Base-by-base conservation (phyloP, 1,284 basidiomycete species). In the Pascua sp. region DNA sequence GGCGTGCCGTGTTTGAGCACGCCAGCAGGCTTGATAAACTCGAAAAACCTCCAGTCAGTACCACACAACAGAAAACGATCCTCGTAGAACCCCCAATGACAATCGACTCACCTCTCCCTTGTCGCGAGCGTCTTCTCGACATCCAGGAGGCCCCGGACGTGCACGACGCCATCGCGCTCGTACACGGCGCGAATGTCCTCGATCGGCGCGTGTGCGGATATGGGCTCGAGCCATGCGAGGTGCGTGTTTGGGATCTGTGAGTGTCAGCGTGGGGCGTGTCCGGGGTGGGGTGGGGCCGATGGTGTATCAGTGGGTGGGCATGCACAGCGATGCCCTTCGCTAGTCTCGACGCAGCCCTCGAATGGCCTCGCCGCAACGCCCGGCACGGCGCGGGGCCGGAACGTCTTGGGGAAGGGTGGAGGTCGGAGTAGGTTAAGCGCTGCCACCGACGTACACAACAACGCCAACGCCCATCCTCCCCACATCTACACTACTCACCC, bases 31-130 rank as follows among this genome's bases (percentile, higher is more conserved):
- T 42, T 8, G 12, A 56, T n/a, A 38, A 53, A 55, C 42, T 56
- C 43, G 54, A 62, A 62, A 50, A 57, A 61, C 15, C 53, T 55
- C n/a, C n/a, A n/a, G n/a, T n/a, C n/a, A n/a, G n/a, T n/a, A n/a
- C n/a, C n/a, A n/a, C n/a, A n/a, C n/a, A n/a, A n/a, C n/a, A n/a
- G n/a, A n/a, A n/a, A n/a, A n/a, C n/a, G 42, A 11, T 8, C 39
- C 40, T 41, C 40, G 40, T 41, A 9, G 40, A 9, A 41, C 40
- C 40, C 40, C 40, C 40, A 9, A 9, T 15, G n/a, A n/a, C n/a
- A n/a, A 12, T 7, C n/a, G n/a, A 43, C 57, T 49, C 47, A 53
- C 55, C 44, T 18, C n/a, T 40, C n/a, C 15, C 60, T n/a, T 1
- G 40, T 41, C 5, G 42, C 36, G n/a, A 57, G 24, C 7, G 59